Base-by-base conservation (phyloP, 1,284 basidiomycete genomes). In the Cystobasidium slooffiae region DNA sequence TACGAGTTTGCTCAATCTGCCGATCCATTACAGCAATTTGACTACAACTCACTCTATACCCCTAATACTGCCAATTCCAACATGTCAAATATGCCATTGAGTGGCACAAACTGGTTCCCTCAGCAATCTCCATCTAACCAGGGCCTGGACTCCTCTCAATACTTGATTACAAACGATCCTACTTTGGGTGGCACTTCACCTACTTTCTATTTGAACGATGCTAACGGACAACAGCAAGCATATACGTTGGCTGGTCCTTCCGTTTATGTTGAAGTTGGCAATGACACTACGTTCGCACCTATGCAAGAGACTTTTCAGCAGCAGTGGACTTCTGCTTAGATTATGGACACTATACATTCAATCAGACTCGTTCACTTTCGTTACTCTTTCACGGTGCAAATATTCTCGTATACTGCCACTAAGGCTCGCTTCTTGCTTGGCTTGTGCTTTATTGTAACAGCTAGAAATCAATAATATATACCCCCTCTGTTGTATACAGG, bases 41-140 rank as follows among this genome's bases (percentile, higher is more conserved):
- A 39, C 14, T 67, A 24, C 5, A 58, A 67, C 37, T 31, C 47
- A 1, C 65, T 67, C 14, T 55, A 39, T 24, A 67, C 65, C 47
- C 65, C 49, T 4, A 55, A 53, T 31, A 67, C 65, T 20, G 65
- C 65, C 22, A 55, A 52, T 46, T 63, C 61, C 44, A 63, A 47
- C 20, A 31, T 49, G 44, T 47, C 61, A 8, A 63, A 63, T 20
- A 47, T 63, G 61, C 61, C 44, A 9, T 46, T 22, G 9, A 63
- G 43, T 16, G 41, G 9, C 31, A 20, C n/a, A 0, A 8, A 12
- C 12, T 63, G 61, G 61, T 63, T 47, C 20, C 43, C 61, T 10
- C 61, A 63, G 56, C 56, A 59, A 41, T 10, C 18, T 37, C 20
- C 61, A 1, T 18, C 61, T 8, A 37, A 9, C 43, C 61, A 63